Conservation (phyloP, 805 yeast species). For the Candida michaelii region DNA sequence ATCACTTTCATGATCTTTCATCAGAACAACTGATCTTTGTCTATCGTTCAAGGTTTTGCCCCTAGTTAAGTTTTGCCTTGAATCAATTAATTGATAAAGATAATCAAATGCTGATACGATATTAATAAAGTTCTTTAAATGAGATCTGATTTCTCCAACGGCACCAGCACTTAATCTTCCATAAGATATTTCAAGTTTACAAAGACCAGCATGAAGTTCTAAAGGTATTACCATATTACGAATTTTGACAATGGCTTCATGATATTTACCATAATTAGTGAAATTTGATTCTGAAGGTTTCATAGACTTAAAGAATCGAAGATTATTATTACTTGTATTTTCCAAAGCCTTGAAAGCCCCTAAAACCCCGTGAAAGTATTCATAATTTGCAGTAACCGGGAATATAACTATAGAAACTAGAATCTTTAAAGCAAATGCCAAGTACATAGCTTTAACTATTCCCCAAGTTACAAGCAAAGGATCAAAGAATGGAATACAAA, state of each 20-base stretch:
- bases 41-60: constrained; percentile 19
- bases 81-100: constrained; percentile 28
- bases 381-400: constrained; percentile 28
- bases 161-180: constrained; percentile 30
- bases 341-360: constrained; percentile 16
- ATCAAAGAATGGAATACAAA: constrained; percentile 26
- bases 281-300: constrained; percentile 28
- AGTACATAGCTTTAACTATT: constrained; percentile 26
- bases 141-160: constrained; percentile 24
- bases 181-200: constrained; percentile 25
- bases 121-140: constrained; percentile 22
- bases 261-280: constrained; percentile 21
- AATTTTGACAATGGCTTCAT: constrained; percentile 18
- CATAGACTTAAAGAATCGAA: constrained; percentile 23
- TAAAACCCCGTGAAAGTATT: constrained; percentile 20
- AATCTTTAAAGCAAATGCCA: constrained; percentile 23
- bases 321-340: constrained; percentile 19
- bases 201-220: constrained; percentile 20
- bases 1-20: constrained; percentile 3
- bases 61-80: constrained; percentile 22
- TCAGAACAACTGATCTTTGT: constrained; percentile 11
- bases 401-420: constrained; percentile 21
- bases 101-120: constrained; percentile 25
- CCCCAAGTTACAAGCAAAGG: constrained; percentile 20
- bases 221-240: constrained; percentile 20